A percentile compares a stretch with the other conserved stretches of the same genome.
Conservation (phyloP, 805 yeast genomes). For the Yarrowia phangngaensis region DNA sequence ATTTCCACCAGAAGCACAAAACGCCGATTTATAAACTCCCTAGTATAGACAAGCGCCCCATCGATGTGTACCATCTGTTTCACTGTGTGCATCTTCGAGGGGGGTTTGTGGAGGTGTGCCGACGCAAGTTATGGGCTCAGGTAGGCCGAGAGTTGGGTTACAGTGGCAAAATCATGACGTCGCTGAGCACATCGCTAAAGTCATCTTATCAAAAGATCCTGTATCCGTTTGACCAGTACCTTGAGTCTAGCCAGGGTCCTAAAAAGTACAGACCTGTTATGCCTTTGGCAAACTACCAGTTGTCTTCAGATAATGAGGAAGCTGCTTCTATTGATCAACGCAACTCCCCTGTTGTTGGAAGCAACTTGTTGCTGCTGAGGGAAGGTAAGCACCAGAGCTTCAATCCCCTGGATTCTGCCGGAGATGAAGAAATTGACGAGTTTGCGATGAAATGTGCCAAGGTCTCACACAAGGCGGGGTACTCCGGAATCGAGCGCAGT, state of each 20-base stretch:
- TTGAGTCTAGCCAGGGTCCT: conserved; percentile 17
- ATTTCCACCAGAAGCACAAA: conserved; percentile 43
- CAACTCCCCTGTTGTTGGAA: conserved; percentile 8
- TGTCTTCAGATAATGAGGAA: neutral
- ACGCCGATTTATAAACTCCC: conserved; percentile 49
- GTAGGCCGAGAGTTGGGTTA: conserved; percentile 78
- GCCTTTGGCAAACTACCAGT: conserved; percentile 19
- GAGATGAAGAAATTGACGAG: conserved; percentile 15
- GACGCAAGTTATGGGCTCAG: conserved; percentile 73
- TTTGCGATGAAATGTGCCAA: conserved; percentile 1
- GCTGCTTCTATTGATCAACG: neutral
- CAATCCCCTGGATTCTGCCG: neutral
- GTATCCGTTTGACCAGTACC: conserved; percentile 32
- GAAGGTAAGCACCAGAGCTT: conserved; percentile 13
- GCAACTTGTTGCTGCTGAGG: neutral
- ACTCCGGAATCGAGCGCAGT: conserved; percentile 1
- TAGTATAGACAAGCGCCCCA: conserved; percentile 58
- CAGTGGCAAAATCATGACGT: conserved; percentile 65
- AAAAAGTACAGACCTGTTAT: conserved; percentile 18
- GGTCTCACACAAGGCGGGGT: conserved; percentile 10
- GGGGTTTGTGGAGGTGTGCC: conserved; percentile 61
- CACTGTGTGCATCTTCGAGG: conserved; percentile 60
- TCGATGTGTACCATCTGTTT: conserved; percentile 60
- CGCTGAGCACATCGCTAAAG: conserved; percentile 63
- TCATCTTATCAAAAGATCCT: conserved; percentile 52